These are phyloP conservation scores for Coemansia sp. DNA, from an alignment of 192 early-diverging fungal genomes.

Conservation along the genomic window DNA sequence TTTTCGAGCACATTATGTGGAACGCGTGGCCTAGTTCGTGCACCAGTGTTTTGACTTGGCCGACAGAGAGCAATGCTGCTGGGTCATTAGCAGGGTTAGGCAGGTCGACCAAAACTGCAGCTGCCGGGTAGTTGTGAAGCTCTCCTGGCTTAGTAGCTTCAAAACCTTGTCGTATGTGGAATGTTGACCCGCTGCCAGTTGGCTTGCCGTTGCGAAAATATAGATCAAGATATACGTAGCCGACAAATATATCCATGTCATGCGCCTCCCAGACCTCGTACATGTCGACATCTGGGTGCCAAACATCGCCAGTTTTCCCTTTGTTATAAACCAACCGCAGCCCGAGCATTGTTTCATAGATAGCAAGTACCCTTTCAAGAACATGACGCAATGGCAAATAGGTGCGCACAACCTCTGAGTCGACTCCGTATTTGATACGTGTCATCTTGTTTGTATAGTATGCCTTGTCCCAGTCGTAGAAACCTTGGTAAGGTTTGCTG, in stretches of 20 bases:
- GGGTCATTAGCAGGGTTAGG: conserved; percentile 55
- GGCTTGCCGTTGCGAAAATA: conserved; percentile 65
- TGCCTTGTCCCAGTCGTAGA: conserved; percentile 63
- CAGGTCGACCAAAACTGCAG: conserved; percentile 64
- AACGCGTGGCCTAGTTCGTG: conserved; percentile 77
- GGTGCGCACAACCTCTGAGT: conserved; percentile 65
- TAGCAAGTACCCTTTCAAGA: conserved; percentile 58
- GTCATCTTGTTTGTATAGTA: conserved; percentile 67
- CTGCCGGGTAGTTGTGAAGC: conserved; percentile 48
- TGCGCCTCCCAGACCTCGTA: conserved; percentile 65
- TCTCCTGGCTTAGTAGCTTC: conserved; percentile 16
- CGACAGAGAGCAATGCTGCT: conserved; percentile 72
- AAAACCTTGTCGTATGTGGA: conserved; percentile 64
- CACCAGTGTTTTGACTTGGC: conserved; percentile 71
- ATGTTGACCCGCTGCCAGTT: conserved; percentile 63
- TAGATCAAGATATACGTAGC: conserved; percentile 69
- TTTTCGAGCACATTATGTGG: conserved; percentile 62
- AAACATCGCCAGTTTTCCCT: conserved; percentile 55
- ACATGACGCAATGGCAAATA: conserved; percentile 62
- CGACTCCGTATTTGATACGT: conserved; percentile 61
- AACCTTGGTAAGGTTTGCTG: conserved; percentile 26
- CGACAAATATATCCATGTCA: conserved; percentile 37
- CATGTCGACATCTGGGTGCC: conserved; percentile 71
- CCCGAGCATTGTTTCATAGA: conserved; percentile 64
- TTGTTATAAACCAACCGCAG: conserved; percentile 54